These are phyloP conservation scores for Penicillium ucsense DNA, from an alignment of 495 filamentous ascomycete species.

Conservation along the genomic window DNA sequence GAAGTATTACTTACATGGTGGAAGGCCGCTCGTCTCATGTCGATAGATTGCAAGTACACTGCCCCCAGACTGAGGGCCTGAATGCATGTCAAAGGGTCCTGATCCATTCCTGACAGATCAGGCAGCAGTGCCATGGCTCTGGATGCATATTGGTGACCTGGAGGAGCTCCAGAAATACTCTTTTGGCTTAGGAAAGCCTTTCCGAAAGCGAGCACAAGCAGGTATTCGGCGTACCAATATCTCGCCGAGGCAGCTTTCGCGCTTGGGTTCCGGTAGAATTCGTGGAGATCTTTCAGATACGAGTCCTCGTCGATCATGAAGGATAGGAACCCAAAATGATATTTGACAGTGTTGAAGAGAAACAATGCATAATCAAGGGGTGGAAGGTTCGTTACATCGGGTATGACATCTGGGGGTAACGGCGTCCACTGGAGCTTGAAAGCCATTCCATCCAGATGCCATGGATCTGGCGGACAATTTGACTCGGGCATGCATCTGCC, in stretches of 20 bases:
- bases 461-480: constrained; percentile 18
- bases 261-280: constrained; percentile 20
- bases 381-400: constrained; percentile 25
- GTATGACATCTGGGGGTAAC: constrained; percentile 14
- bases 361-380: constrained; percentile 28
- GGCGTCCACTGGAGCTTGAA: constrained; percentile 30
- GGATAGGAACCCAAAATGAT: constrained; percentile 28
- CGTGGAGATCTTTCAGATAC: constrained; percentile 23
- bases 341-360: constrained; percentile 29
- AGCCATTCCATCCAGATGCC: constrained; percentile 27
- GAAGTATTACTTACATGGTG: constrained; percentile 16
- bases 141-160: constrained; percentile 25
- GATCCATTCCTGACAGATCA: constrained; percentile 24
- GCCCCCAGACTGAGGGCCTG: constrained; percentile 25
- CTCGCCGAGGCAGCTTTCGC: constrained; percentile 16
- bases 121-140: constrained; percentile 31
- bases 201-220: constrained; percentile 32
- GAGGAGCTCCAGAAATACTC: constrained; percentile 21
- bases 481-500: constrained; percentile 18
- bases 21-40: constrained; percentile 27
- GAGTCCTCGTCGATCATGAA: constrained; percentile 28
- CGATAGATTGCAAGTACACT: constrained; percentile 29
- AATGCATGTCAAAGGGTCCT: constrained; percentile 24
- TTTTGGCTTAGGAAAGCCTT: constrained; percentile 27
- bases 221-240: constrained; percentile 30